A percentile compares a stretch with the other conserved stretches of the same genome.
Conservation (phyloP, 306 rosid genomes). For the Gillenia trifoliata region DNA sequence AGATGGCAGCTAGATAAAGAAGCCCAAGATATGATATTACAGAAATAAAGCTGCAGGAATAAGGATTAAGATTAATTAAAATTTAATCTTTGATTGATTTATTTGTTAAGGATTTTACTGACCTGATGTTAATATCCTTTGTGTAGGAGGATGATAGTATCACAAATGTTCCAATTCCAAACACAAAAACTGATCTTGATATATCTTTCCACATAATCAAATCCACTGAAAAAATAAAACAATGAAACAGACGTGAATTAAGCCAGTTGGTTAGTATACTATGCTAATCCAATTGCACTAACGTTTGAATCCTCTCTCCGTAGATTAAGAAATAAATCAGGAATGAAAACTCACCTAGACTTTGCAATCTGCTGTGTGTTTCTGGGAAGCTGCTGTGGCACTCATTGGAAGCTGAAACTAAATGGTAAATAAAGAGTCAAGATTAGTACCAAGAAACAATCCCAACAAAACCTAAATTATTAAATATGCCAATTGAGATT, state of each 20-base stretch:
- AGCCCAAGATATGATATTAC: slow-evolving; percentile 71
- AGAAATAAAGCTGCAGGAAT: slow-evolving; percentile 61
- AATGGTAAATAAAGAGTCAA: slow-evolving; percentile 11
- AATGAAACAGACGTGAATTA: not conserved
- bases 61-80: not conserved
- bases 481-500: not conserved
- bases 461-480: slow-evolving; percentile 1
- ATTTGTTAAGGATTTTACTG: slow-evolving; percentile 10
- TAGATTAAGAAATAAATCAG: not conserved
- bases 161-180: slow-evolving; percentile 66
- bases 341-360: slow-evolving; percentile 53
- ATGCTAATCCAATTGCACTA: too few species aligned
- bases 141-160: slow-evolving; percentile 67
- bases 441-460: not conserved
- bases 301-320: too few species aligned
- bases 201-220: slow-evolving; percentile 88
- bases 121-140: slow-evolving; percentile 72
- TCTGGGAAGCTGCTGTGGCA: slow-evolving; percentile 45
- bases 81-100: too few species aligned
- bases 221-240: slow-evolving; percentile 47
- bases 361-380: slow-evolving; percentile 66
- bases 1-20: slow-evolving; percentile 66
- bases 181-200: slow-evolving; percentile 73
- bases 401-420: slow-evolving; percentile 37
- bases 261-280: too few species aligned